Conservation (phyloP, 345 rosid species). For the Brassica cretica region DNA sequence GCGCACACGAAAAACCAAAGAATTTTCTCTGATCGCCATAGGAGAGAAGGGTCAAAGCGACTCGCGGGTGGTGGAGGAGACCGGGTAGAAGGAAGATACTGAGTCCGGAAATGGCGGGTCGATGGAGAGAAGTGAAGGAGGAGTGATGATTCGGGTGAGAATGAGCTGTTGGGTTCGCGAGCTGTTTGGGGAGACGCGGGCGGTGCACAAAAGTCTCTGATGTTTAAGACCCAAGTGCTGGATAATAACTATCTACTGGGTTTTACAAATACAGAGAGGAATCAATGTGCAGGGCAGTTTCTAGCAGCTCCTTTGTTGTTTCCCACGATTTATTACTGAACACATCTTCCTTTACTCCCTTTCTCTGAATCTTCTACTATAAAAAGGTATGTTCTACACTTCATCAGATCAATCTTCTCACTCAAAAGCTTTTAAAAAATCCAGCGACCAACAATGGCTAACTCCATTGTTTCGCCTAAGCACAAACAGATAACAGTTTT, state of each 20-base stretch:
- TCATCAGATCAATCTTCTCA: no score
- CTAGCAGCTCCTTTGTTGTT: background rate
- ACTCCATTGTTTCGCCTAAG: no score
- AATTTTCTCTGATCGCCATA: constrained; percentile 41
- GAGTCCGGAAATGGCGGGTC: constrained; percentile 30
- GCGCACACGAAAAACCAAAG: constrained; percentile 42
- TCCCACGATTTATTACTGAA: background rate
- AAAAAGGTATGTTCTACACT: no score
- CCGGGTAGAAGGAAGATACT: constrained; percentile 14
- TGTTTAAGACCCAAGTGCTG: background rate
- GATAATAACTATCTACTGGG: background rate
- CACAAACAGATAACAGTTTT: no score
- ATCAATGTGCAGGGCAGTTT: constrained; percentile 1
- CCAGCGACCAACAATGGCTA: no score
- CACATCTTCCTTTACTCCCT: no score
- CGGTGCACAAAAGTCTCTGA: background rate
- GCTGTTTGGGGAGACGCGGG: constrained; percentile 34
- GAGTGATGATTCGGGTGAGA: constrained; percentile 19
- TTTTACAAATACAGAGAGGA: background rate
- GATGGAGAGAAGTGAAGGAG: constrained; percentile 23
- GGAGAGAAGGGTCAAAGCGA: constrained; percentile 36
- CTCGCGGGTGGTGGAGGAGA: constrained; percentile 8
- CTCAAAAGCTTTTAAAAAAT: no score
- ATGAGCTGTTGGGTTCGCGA: constrained; percentile 20
- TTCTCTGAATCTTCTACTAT: no score